These are phyloP conservation scores for Chamaenerion angustifolium DNA, from an alignment of 345 rosid species.

Conservation along the genomic window DNA sequence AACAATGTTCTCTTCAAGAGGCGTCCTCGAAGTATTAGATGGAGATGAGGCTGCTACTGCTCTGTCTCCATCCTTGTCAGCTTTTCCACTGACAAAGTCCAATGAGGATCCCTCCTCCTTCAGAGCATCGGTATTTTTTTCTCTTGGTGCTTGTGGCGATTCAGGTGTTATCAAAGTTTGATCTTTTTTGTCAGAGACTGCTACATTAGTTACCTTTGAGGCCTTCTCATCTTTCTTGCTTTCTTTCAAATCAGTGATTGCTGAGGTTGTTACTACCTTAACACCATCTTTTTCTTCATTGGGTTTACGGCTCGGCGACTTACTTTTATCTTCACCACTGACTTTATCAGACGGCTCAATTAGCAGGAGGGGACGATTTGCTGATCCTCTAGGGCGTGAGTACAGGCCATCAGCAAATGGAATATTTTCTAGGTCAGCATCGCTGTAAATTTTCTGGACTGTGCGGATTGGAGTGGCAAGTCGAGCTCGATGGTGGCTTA, in stretches of 20 bases:
- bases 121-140: conserved; percentile 11
- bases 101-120: conserved; percentile 14
- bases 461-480: conserved; percentile 95
- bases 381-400: conserved; percentile 32
- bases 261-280: conserved; percentile 25
- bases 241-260: conserved; percentile 15
- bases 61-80: conserved; percentile 24
- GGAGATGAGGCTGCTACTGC: neutral
- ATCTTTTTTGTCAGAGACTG: conserved; percentile 10
- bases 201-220: conserved; percentile 9
- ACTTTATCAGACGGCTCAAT: conserved; percentile 67
- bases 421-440: conserved; percentile 53
- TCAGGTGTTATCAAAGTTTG: conserved; percentile 10
- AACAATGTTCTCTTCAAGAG: conserved; percentile 67
- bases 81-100: too few relatives aligned
- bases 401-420: conserved; percentile 50
- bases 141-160: conserved; percentile 12
- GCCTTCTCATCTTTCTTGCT: conserved; percentile 26
- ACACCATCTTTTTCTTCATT: conserved; percentile 34
- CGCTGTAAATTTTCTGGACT: conserved; percentile 58
- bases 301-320: conserved; percentile 24
- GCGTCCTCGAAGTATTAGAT: conserved; percentile 20
- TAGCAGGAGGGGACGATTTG: conserved; percentile 47
- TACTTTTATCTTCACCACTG: conserved; percentile 39
- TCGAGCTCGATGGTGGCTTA: conserved; percentile 74